Conservation (phyloP, 2,329 filamentous ascomycete genomes). For the Cladophialophora psammophila region DNA sequence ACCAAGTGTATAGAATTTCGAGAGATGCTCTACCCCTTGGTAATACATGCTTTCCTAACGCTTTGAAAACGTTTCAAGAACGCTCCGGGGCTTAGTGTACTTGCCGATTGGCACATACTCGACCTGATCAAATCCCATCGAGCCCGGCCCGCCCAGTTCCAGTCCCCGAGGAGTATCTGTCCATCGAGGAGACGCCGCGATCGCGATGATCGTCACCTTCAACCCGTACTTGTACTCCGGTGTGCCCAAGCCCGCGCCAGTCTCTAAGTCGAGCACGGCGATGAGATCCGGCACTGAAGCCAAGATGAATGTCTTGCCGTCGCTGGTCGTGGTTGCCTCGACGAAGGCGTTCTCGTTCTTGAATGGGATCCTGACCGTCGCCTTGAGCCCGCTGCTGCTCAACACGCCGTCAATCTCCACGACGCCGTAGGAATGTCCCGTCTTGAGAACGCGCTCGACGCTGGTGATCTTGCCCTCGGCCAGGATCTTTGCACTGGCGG, state of each 20-base stretch:
- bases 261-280: constrained; percentile 63
- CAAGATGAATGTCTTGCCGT: constrained; percentile 47
- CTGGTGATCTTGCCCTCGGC: constrained; percentile 70
- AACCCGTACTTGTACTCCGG: constrained; percentile 63
- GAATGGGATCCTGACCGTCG: constrained; percentile 70
- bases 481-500: constrained; percentile 62
- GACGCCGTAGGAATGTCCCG: constrained; percentile 58
- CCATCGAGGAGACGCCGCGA: constrained; percentile 67
- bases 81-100: constrained; percentile 41
- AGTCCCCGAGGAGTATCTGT: constrained; percentile 57
- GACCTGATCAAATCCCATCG: constrained; percentile 48
- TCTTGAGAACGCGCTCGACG: constrained; percentile 62
- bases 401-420: not conserved
- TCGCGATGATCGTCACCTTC: constrained; percentile 58
- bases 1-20: too few relatives aligned
- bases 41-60: too few relatives aligned
- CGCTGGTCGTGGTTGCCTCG: not conserved
- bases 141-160: constrained; percentile 59
- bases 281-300: constrained; percentile 66
- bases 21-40: too few relatives aligned
- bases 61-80: constrained; percentile 40
- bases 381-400: not conserved
- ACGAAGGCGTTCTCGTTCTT: constrained; percentile 70
- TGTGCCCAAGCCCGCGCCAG: constrained; percentile 64
- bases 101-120: constrained; percentile 36